Conservation (phyloP, 225 moss, liverwort and hornwort species). For the Asterella californica region DNA sequence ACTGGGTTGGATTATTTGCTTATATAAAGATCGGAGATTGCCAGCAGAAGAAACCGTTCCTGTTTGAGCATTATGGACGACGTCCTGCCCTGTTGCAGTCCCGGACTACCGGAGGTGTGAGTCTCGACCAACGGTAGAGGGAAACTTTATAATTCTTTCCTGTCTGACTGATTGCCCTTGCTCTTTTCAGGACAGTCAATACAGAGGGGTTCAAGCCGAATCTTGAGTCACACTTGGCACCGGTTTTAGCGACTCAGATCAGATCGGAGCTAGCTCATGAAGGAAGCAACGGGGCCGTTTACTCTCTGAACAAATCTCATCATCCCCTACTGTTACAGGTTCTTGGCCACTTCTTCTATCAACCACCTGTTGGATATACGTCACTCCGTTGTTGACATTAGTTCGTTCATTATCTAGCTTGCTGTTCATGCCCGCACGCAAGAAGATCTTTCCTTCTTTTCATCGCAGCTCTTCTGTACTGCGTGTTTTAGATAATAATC, state of each 20-base stretch:
- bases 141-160: neutral
- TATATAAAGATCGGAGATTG: no score
- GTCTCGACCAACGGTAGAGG: no score
- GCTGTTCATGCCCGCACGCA: neutral
- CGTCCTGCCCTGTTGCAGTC: no score
- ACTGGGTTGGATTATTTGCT: no score
- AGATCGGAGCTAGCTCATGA: slow-evolving; percentile 62
- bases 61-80: no score
- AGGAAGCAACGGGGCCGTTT: slow-evolving; percentile 60
- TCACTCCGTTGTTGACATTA: neutral
- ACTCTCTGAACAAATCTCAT: slow-evolving; percentile 68
- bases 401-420: neutral
- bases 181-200: slow-evolving; percentile 53
- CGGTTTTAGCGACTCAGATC: slow-evolving; percentile 78
- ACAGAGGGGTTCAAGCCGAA: slow-evolving; percentile 84
- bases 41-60: no score
- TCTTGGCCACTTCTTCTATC: neutral
- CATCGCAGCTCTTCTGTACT: neutral
- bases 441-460: neutral
- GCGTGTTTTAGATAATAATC: neutral
- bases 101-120: no score
- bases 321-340: slow-evolving; percentile 81
- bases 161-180: neutral
- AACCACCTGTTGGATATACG: neutral
- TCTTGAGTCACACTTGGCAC: slow-evolving; percentile 77